phyloP scores from a whole-genome alignment of 1,284 basidiomycete genomes.

The Sanghuangporus sanghuang region DNA sequence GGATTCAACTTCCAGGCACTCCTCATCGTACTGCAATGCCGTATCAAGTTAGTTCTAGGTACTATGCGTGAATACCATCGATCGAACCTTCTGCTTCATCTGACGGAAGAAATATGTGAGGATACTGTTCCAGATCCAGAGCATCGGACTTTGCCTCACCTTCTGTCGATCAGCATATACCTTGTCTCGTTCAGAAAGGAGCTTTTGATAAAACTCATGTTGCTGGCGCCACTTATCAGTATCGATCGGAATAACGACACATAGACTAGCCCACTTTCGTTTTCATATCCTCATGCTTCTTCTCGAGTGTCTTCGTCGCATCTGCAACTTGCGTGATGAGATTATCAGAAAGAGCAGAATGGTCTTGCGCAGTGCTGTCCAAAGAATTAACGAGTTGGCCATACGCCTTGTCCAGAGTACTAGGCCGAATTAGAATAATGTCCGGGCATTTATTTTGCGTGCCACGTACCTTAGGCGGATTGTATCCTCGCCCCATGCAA shows the following conservation, averaged over 20 bases:
- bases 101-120: slow-evolving; percentile 25
- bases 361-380: slow-evolving; percentile 58
- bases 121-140: not conserved
- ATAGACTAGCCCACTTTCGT: slow-evolving; percentile 45
- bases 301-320: slow-evolving; percentile 54
- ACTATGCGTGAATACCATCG: not conserved
- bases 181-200: slow-evolving; percentile 65
- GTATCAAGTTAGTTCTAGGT: slow-evolving; percentile 13
- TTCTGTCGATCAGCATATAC: slow-evolving; percentile 63
- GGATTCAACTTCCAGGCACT: slow-evolving; percentile 64
- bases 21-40: slow-evolving; percentile 61
- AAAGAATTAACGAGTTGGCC: slow-evolving; percentile 59
- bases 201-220: slow-evolving; percentile 63
- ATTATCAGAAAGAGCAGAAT: slow-evolving; percentile 59
- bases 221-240: slow-evolving; percentile 38
- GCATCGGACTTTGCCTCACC: slow-evolving; percentile 35
- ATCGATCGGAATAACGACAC: not conserved
- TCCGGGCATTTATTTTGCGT: not conserved
- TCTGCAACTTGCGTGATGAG: slow-evolving; percentile 58
- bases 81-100: slow-evolving; percentile 67
- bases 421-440: slow-evolving; percentile 25
- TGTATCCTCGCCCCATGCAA: slow-evolving; percentile 49
- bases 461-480: slow-evolving; percentile 51
- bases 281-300: slow-evolving; percentile 58
- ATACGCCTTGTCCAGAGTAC: slow-evolving; percentile 66